phyloP scores from a whole-genome alignment of 225 moss, liverwort and hornwort genomes.

The Polytrichum commune region DNA sequence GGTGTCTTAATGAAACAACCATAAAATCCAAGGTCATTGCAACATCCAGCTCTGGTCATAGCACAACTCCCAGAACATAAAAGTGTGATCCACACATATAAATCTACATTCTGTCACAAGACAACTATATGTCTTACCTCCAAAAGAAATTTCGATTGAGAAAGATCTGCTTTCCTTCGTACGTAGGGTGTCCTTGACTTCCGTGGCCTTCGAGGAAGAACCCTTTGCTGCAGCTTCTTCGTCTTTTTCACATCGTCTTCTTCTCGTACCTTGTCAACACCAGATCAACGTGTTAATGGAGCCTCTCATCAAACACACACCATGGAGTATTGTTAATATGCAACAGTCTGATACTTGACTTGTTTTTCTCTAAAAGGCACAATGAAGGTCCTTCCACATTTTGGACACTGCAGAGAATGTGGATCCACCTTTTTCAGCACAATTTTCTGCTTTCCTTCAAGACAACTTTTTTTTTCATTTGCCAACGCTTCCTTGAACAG shows the following conservation, averaged over 20 bases:
- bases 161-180: constrained; percentile 20
- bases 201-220: constrained; percentile 47
- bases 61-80: too few relatives aligned
- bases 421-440: constrained; percentile 71
- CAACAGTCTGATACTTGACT: too few relatives aligned
- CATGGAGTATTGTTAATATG: too few relatives aligned
- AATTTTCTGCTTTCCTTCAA: constrained; percentile 45
- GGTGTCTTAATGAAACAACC: too few relatives aligned
- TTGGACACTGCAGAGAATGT: too few relatives aligned
- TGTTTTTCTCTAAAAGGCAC: too few relatives aligned
- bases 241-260: constrained; percentile 82
- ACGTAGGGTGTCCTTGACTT: constrained; percentile 21
- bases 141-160: neutral
- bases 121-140: neutral
- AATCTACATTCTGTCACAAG: too few relatives aligned
- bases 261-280: constrained; percentile 64
- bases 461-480: constrained; percentile 63
- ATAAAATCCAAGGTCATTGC: too few relatives aligned
- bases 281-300: constrained; percentile 4
- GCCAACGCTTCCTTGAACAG: constrained; percentile 79
- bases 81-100: too few relatives aligned
- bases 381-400: too few relatives aligned
- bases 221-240: constrained; percentile 46
- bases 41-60: too few relatives aligned
- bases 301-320: too few relatives aligned